A percentile compares a stretch with the other conserved stretches of the same genome.
Conservation (phyloP, 306 rosid species). For the Acacia melanoxylon region DNA sequence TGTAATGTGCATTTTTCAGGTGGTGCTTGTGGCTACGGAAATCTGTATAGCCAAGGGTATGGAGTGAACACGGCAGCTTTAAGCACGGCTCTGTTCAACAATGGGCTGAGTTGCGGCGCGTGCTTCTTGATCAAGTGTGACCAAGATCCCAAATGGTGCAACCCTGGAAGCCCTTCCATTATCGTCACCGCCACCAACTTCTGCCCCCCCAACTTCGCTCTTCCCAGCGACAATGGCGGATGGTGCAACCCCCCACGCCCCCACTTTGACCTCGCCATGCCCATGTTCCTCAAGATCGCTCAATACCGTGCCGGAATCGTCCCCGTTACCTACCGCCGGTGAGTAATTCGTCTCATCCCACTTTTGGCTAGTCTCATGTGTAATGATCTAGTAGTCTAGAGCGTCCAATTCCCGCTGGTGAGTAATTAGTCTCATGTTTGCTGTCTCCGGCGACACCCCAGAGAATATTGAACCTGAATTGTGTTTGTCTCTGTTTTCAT, state of each 20-base stretch:
- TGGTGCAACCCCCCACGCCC: constrained; percentile 98
- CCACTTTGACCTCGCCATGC: constrained; percentile 98
- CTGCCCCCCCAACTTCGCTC: constrained; percentile 93
- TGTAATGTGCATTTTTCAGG: constrained; percentile 41
- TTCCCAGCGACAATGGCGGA: constrained; percentile 84
- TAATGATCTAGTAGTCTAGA: background rate
- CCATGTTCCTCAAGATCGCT: constrained; percentile 95
- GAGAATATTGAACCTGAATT: background rate
- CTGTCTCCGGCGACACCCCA: background rate
- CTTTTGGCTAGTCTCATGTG: background rate
- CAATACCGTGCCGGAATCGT: constrained; percentile 96
- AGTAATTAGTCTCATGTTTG: background rate
- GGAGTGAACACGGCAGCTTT: constrained; percentile 93
- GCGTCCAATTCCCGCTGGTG: background rate
- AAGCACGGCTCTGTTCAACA: constrained; percentile 93
- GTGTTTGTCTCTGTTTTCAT: background rate
- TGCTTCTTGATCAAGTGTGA: constrained; percentile 90
- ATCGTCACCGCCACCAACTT: constrained; percentile 89
- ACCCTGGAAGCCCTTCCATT: constrained; percentile 87
- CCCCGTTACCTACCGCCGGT: constrained; percentile 93
- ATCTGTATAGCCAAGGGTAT: constrained; percentile 93
- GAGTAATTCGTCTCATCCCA: constrained; percentile 22
- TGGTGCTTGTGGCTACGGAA: constrained; percentile 95
- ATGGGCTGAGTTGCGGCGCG: constrained; percentile 81
- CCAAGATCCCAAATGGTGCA: constrained; percentile 79